phyloP scores from a whole-genome alignment of 2,329 filamentous ascomycete genomes.

The Diaporthe capsici region DNA sequence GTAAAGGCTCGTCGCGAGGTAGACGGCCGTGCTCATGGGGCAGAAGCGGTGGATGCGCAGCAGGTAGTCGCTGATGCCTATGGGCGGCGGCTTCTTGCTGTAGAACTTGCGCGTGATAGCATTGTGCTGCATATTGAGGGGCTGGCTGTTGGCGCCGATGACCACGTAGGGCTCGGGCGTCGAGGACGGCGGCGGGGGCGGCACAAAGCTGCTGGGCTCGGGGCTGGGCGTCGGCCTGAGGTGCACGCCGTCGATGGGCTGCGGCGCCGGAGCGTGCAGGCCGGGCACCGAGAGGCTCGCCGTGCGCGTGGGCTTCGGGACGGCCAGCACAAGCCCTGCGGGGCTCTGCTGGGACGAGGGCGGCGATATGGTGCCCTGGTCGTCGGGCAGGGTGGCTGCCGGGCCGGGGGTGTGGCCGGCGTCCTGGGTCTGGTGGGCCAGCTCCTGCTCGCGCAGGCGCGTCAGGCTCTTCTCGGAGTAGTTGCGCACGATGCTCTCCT shows the following conservation, averaged over 20 bases:
- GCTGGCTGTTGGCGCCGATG: conserved; percentile 78
- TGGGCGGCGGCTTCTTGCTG: conserved; percentile 87
- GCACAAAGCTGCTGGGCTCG: conserved; percentile 38
- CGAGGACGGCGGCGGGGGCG: conserved; percentile 48
- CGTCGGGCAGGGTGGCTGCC: conserved; percentile 22
- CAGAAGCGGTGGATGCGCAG: conserved; percentile 90
- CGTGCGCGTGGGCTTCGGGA: conserved; percentile 32
- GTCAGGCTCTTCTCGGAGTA: conserved; percentile 69
- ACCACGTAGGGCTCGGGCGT: conserved; percentile 68
- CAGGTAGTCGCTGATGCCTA: conserved; percentile 87
- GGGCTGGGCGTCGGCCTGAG: conserved; percentile 56
- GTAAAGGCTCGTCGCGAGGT: conserved; percentile 89
- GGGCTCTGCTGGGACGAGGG: conserved; percentile 35
- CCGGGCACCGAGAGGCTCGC: conserved; percentile 44
- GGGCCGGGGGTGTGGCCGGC: conserved; percentile 42
- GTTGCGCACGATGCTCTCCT: conserved; percentile 70
- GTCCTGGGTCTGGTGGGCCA: conserved; percentile 48
- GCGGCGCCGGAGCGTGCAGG: conserved; percentile 8
- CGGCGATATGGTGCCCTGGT: conserved; percentile 19
- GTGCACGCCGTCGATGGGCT: conserved; percentile 68
- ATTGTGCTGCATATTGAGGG: conserved; percentile 82
- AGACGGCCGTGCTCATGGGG: conserved; percentile 93
- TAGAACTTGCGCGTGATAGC: conserved; percentile 95
- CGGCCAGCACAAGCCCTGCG: conserved; percentile 6
- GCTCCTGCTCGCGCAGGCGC: conserved; percentile 58